Percentiles rank a stretch among this genome's conserved stretches.
These are phyloP conservation scores for Lactarius pseudohatsudake DNA, from an alignment of 768 basidiomycete genomes.

Conservation along the genomic window DNA sequence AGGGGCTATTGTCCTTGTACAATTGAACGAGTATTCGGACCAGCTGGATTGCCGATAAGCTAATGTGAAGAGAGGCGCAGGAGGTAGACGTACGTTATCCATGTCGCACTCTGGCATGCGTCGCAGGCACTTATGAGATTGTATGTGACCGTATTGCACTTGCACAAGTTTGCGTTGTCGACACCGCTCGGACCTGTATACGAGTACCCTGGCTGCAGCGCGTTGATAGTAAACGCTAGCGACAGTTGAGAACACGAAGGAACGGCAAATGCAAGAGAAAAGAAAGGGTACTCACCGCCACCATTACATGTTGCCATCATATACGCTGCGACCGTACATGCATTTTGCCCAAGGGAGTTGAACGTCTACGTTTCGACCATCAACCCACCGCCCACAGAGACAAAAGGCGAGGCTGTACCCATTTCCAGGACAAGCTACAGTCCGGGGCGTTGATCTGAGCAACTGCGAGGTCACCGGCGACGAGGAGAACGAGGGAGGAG, in stretches of 20 bases:
- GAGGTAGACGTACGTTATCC: conserved; percentile 6
- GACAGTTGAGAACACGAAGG: not conserved
- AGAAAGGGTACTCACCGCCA: conserved; percentile 10
- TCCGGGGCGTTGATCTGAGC: not conserved
- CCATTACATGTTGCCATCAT: conserved; percentile 15
- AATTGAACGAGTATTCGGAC: conserved; percentile 7
- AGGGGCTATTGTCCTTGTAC: not conserved
- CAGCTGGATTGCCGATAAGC: not conserved
- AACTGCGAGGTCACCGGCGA: not conserved
- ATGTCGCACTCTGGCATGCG: conserved; percentile 3
- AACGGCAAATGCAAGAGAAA: not conserved
- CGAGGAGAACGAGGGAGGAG: not conserved
- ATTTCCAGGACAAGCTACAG: conserved; percentile 7
- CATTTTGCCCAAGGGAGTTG: conserved; percentile 17
- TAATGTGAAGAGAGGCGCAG: no score
- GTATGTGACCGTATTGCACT: conserved; percentile 21
- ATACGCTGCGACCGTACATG: conserved; percentile 14
- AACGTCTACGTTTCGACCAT: conserved; percentile 4
- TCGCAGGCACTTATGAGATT: conserved; percentile 23
- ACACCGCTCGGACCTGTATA: no score
- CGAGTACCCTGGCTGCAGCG: no score
- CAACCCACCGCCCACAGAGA: not conserved
- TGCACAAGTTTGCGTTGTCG: conserved; percentile 14
- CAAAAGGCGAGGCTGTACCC: conserved; percentile 2
- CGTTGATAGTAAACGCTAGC: conserved; percentile 8